Conservation (phyloP, 306 rosid genomes). For the Vigna angularis region DNA sequence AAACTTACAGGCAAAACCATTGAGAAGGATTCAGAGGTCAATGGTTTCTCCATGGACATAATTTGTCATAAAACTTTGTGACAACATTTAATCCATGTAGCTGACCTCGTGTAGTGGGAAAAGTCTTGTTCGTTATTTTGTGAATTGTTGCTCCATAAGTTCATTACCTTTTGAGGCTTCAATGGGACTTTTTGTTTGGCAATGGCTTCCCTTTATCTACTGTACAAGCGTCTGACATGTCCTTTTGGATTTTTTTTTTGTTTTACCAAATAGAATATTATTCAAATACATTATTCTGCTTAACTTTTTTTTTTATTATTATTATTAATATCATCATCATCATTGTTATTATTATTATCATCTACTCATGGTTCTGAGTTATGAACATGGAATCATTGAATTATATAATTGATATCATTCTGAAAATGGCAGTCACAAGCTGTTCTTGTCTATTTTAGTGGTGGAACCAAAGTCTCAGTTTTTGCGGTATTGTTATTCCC, state of each 20-base stretch:
- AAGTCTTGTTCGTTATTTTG: background rate
- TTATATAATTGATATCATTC: background rate
- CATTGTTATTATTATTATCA: background rate
- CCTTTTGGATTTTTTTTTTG: too few relatives aligned
- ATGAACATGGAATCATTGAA: background rate
- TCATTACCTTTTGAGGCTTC: background rate
- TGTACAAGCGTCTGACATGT: background rate
- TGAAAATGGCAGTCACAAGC: conserved; percentile 5
- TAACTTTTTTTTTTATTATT: background rate
- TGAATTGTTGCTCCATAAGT: background rate
- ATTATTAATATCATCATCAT: too few relatives aligned
- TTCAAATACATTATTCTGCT: background rate
- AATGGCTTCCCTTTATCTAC: conserved; percentile 6
- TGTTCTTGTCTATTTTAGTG: background rate
- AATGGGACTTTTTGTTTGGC: conserved; percentile 1
- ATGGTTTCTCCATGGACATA: background rate
- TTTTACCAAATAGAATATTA: too few relatives aligned
- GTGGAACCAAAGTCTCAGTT: conserved; percentile 2
- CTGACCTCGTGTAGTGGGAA: background rate
- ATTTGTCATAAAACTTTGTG: background rate
- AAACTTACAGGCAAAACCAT: background rate
- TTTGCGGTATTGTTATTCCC: conserved; percentile 22
- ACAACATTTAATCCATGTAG: background rate
- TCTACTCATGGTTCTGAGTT: too few relatives aligned
- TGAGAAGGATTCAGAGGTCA: background rate